phyloP scores from a whole-genome alignment of 1,284 basidiomycete genomes.

The Wallemia mellicola region DNA sequence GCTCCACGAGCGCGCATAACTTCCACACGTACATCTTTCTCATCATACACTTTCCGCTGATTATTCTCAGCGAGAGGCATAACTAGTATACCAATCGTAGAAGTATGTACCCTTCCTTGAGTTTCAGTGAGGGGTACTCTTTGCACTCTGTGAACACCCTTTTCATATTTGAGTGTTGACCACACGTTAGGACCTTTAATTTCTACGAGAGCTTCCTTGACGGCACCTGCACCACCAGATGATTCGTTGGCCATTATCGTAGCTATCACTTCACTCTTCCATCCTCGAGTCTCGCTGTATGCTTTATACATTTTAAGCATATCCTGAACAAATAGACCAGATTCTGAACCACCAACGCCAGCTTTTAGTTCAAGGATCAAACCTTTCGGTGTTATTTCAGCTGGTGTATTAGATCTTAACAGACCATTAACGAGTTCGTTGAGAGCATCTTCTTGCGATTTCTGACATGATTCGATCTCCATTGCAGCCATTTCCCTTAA shows the following conservation, averaged over 20 bases:
- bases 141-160: constrained; percentile 86
- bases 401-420: not conserved
- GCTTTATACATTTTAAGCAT: constrained; percentile 57
- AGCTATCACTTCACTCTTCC: constrained; percentile 16
- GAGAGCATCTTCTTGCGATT: not conserved
- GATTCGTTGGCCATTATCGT: constrained; percentile 22
- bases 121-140: constrained; percentile 69
- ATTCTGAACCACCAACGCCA: constrained; percentile 74
- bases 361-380: constrained; percentile 71
- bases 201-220: constrained; percentile 58
- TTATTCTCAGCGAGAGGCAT: constrained; percentile 39
- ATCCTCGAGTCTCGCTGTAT: constrained; percentile 23
- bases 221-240: constrained; percentile 24
- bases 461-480: not conserved
- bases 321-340: constrained; percentile 50
- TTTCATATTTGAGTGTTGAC: constrained; percentile 57
- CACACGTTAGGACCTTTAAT: constrained; percentile 48
- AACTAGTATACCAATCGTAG: constrained; percentile 63
- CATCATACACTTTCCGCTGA: constrained; percentile 26
- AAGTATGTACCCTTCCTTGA: constrained; percentile 66
- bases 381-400: not conserved
- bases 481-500: not conserved
- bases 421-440: not conserved
- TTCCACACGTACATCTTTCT: constrained; percentile 64
- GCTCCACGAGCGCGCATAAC: constrained; percentile 87